Evolutionary conservation across 495 filamentous ascomycete species (phyloP).

Genomic region (Neurospora sp.): DNA sequence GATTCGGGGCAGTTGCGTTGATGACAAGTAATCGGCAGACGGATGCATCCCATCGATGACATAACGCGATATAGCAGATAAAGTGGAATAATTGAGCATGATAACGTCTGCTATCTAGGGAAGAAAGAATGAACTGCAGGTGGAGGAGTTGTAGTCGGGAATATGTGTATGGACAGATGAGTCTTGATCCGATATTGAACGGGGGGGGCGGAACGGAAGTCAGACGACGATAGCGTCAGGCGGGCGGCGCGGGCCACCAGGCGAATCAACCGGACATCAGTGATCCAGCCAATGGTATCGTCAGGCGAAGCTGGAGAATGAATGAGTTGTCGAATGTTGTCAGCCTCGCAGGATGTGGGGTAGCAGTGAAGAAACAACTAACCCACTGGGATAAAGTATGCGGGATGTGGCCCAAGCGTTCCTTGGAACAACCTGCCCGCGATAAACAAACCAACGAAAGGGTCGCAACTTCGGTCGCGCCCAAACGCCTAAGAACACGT

Average conservation of each 20-base stretch:
- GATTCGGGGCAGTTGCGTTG: neutral
- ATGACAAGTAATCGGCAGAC: too few species aligned
- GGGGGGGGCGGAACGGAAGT: neutral
- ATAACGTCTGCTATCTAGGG: neutral
- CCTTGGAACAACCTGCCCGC: constrained; percentile 3
- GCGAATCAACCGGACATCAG: too few species aligned
- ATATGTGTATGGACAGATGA: neutral
- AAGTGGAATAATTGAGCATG: neutral
- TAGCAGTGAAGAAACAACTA: neutral
- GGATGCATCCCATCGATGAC: too few species aligned
- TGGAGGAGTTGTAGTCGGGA: neutral
- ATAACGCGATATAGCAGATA: neutral
- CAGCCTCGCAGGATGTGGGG: neutral
- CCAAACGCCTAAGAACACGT: neutral
- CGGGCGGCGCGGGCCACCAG: neutral
- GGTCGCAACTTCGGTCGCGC: constrained; percentile 10
- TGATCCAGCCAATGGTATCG: neutral
- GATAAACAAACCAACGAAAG: constrained; percentile 12
- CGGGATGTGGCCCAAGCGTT: constrained; percentile 4
- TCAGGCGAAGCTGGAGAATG: neutral
- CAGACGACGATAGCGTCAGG: neutral
- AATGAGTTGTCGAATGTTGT: neutral
- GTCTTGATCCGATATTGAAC: neutral
- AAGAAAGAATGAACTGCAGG: neutral
- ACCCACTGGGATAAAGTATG: neutral